Percentiles rank a stretch among this genome's conserved stretches.
These are phyloP conservation scores for Shiraia bambusicola DNA, from an alignment of 2,329 filamentous ascomycete species.

Conservation along the genomic window DNA sequence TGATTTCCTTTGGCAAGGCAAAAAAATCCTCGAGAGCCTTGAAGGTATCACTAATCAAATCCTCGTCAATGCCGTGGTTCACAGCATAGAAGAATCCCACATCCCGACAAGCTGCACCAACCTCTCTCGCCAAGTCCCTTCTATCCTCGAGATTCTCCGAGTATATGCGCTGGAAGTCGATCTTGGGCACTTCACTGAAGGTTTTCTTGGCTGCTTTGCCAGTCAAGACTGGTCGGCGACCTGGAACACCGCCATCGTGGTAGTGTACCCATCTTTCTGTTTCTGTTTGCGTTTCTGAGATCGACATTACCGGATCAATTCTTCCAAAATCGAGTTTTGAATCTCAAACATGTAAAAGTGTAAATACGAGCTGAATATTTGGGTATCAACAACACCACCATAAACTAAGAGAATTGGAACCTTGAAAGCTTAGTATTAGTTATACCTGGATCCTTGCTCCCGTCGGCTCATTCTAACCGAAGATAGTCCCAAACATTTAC, in stretches of 20 bases:
- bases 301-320: constrained; percentile 9
- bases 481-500: background rate
- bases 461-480: too few species aligned
- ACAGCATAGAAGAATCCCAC: constrained; percentile 40
- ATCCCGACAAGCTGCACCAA: constrained; percentile 36
- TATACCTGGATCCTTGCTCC: background rate
- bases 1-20: constrained; percentile 30
- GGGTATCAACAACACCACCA: background rate
- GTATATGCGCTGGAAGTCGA: constrained; percentile 35
- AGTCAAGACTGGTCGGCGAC: constrained; percentile 27
- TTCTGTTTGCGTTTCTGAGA: constrained; percentile 12
- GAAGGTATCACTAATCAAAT: constrained; percentile 32
- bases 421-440: background rate
- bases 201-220: constrained; percentile 27
- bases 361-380: background rate
- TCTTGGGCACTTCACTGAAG: constrained; percentile 31
- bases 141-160: constrained; percentile 26
- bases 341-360: too few species aligned
- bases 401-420: background rate
- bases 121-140: constrained; percentile 30
- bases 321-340: background rate
- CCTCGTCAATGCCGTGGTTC: constrained; percentile 34
- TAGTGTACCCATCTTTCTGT: constrained; percentile 29
- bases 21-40: constrained; percentile 35
- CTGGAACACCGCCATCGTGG: constrained; percentile 34